Evolutionary conservation across 2,329 filamentous ascomycete genomes (phyloP).

Genomic region (Aspergillus aculeatinus): DNA sequence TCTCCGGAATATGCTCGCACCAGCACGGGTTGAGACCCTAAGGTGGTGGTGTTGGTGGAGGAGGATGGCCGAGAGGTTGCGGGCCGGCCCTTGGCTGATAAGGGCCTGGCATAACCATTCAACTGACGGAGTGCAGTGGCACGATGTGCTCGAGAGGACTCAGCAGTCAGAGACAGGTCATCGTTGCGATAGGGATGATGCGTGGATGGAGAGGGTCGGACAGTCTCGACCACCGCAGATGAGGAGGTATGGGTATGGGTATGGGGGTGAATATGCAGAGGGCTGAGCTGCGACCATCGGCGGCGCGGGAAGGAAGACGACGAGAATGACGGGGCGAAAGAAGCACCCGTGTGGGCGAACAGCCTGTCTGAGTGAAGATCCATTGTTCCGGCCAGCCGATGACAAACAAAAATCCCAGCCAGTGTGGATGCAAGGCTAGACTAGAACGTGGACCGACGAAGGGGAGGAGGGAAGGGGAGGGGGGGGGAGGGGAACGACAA

Average conservation of each 20-base stretch:
- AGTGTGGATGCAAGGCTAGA: constrained; percentile 5
- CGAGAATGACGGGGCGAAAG: constrained; percentile 28
- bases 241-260: constrained; percentile 12
- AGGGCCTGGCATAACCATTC: constrained; percentile 27
- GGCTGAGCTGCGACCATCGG: constrained; percentile 31
- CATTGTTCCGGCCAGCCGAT: constrained; percentile 27
- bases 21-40: constrained; percentile 45
- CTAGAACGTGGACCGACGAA: not conserved
- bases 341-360: constrained; percentile 27
- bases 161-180: constrained; percentile 31
- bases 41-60: not conserved
- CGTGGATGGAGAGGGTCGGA: constrained; percentile 24
- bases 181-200: constrained; percentile 23
- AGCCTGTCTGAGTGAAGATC: constrained; percentile 32
- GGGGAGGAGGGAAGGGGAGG: not conserved
- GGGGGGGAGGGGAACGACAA: not conserved
- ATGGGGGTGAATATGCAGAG: constrained; percentile 16
- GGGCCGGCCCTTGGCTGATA: constrained; percentile 23
- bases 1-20: constrained; percentile 44
- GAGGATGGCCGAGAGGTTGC: constrained; percentile 24
- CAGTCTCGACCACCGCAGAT: constrained; percentile 19
- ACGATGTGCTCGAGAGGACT: constrained; percentile 32
- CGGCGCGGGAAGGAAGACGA: constrained; percentile 33
- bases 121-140: constrained; percentile 35
- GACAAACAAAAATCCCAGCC: constrained; percentile 8